Conservation (phyloP, 768 basidiomycete species). For the Agrocybe chaxingu region DNA sequence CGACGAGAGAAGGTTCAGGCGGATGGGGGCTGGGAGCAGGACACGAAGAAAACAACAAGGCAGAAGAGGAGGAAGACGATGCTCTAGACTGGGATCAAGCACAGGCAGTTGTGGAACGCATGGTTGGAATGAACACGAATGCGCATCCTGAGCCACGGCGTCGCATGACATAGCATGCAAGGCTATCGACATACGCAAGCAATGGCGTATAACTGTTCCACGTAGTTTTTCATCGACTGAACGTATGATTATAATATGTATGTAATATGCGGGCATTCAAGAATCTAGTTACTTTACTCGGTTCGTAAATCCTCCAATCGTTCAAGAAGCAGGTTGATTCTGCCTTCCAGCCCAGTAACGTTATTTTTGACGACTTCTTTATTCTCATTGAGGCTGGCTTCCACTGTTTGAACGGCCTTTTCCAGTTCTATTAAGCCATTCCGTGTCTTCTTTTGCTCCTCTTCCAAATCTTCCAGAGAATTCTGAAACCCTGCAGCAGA, state of each 20-base stretch:
- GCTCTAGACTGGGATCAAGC: slow-evolving; percentile 67
- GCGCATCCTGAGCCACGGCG: slow-evolving; percentile 27
- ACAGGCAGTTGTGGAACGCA: slow-evolving; percentile 54
- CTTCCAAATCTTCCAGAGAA: slow-evolving; percentile 63
- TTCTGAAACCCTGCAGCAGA: slow-evolving; percentile 77
- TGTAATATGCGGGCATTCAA: slow-evolving; percentile 2
- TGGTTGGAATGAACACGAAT: slow-evolving; percentile 48
- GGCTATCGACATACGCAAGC: no score
- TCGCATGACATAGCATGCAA: slow-evolving; percentile 20
- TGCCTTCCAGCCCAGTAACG: slow-evolving; percentile 61
- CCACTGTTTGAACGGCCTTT: slow-evolving; percentile 66
- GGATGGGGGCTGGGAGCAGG: slow-evolving; percentile 75
- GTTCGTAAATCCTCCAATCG: slow-evolving; percentile 39
- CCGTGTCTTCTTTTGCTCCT: slow-evolving; percentile 64
- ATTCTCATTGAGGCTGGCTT: slow-evolving; percentile 76
- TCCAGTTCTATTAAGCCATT: slow-evolving; percentile 66
- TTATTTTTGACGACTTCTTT: slow-evolving; percentile 68
- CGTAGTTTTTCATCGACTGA: not conserved
- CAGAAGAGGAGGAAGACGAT: slow-evolving; percentile 67
- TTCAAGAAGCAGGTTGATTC: slow-evolving; percentile 38
- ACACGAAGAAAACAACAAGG: slow-evolving; percentile 44
- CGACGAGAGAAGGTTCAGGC: slow-evolving; percentile 49
- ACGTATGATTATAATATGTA: not conserved
- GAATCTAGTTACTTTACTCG: slow-evolving; percentile 11
- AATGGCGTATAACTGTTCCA: not conserved